phyloP scores from a whole-genome alignment of 2,329 filamentous ascomycete species.

The Fusarium poae region DNA sequence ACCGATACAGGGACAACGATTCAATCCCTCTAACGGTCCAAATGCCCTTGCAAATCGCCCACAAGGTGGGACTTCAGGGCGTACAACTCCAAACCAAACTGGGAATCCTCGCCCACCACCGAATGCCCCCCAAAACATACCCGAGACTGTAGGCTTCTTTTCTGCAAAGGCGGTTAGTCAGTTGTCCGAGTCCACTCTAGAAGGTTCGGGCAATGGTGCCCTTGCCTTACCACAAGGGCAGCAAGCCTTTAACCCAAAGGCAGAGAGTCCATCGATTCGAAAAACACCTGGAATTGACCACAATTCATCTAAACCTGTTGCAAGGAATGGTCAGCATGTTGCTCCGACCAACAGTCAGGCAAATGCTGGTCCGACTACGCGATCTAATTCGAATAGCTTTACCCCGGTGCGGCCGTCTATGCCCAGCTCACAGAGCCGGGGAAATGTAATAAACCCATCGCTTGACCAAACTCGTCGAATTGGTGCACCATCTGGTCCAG shows the following conservation, averaged over 20 bases:
- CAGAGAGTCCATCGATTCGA: slow-evolving; percentile 86
- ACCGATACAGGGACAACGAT: slow-evolving; percentile 50
- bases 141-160: slow-evolving; percentile 72
- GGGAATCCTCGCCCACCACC: slow-evolving; percentile 51
- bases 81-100: slow-evolving; percentile 40
- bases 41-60: slow-evolving; percentile 43
- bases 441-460: slow-evolving; percentile 65
- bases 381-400: slow-evolving; percentile 47
- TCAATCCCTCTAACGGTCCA: slow-evolving; percentile 39
- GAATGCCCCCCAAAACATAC: slow-evolving; percentile 42
- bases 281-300: slow-evolving; percentile 92
- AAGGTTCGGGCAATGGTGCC: slow-evolving; percentile 56
- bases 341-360: slow-evolving; percentile 55
- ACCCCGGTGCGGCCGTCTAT: slow-evolving; percentile 51
- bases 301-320: slow-evolving; percentile 78
- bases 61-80: slow-evolving; percentile 29
- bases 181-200: slow-evolving; percentile 61
- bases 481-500: slow-evolving; percentile 66
- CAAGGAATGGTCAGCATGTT: slow-evolving; percentile 67
- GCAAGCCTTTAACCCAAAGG: slow-evolving; percentile 77
- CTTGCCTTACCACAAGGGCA: slow-evolving; percentile 59
- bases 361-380: slow-evolving; percentile 30
- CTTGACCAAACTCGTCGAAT: slow-evolving; percentile 69
- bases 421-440: slow-evolving; percentile 50
- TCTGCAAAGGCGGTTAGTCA: slow-evolving; percentile 75